Evolutionary conservation across 2,329 filamentous ascomycete species (phyloP).

Genomic region (Geosmithia morbida): DNA sequence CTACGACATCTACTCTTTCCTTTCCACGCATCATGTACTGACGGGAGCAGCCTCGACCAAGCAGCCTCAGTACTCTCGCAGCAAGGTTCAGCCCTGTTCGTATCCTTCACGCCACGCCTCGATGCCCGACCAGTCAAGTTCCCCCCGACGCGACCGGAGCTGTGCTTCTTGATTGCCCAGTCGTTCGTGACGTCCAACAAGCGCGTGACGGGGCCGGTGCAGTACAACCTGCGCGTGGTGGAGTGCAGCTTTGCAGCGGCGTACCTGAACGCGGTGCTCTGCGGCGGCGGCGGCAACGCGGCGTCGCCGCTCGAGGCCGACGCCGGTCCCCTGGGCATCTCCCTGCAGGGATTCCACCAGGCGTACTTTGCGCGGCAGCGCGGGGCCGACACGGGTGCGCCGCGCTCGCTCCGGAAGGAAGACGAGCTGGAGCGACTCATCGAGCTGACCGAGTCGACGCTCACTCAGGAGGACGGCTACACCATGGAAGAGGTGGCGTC

Average conservation of each 20-base stretch:
- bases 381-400: constrained; percentile 21
- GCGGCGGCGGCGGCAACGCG: constrained; percentile 21
- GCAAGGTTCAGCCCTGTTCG: constrained; percentile 74
- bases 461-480: constrained; percentile 72
- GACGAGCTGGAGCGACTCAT: constrained; percentile 65
- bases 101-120: constrained; percentile 73
- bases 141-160: constrained; percentile 64
- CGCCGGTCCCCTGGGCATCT: constrained; percentile 68
- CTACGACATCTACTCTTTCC: no score
- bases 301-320: constrained; percentile 48
- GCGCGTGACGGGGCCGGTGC: constrained; percentile 79
- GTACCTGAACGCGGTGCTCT: constrained; percentile 44
- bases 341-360: constrained; percentile 76
- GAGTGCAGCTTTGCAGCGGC: constrained; percentile 83
- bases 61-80: constrained; percentile 88
- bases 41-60: constrained; percentile 71
- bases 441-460: constrained; percentile 51
- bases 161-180: constrained; percentile 88
- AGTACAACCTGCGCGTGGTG: constrained; percentile 94
- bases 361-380: constrained; percentile 50
- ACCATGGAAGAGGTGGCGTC: constrained; percentile 72
- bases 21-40: no score
- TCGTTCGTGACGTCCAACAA: constrained; percentile 92
- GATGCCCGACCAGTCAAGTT: constrained; percentile 66
- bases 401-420: constrained; percentile 29